Evolutionary conservation across 371 early-diverging fungal species (phyloP), one percentile per base, ranked within the genome.

Genomic region (Homolaphlyctis polyrhiza): DNA sequence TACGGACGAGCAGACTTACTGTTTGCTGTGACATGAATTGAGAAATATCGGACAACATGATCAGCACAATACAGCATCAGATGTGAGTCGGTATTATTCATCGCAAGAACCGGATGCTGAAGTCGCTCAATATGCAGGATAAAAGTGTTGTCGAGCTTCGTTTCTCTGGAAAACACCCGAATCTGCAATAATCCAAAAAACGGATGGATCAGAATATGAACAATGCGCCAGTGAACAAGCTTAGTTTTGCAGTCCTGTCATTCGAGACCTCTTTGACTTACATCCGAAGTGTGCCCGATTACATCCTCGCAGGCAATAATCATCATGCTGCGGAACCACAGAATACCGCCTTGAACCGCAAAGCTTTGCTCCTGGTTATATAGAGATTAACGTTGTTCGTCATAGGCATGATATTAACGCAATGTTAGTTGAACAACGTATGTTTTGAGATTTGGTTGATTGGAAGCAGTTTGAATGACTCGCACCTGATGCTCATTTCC

Each of bases 321-420:
- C 29, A 94, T 63, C 23, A 89, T 76, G 58, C 86, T 77, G 49
- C 83, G 87, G 67, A 80, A 89, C 94, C 94, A 94, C 1, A 83
- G 81, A 52, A 92, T 72, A 5, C 92, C 91, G 23, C 91, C 91
- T 25, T 45, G 52, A 78, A 81, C 86, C 14, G 77, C 35, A 66
- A 94, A 90, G 21, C 84, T 82, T 67, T 90, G 86, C 68, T 94
- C 94, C 66, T 80, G 43, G 0, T 21, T 21, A 27, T 8, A 35
- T 28, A 32, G 1, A 39, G 39, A 18, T 8, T 39, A 8, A 39
- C 11, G 39, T 18, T 11, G 39, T 11, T 8, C 8, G 39, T 18
- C 11, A 39, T 18, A 39, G 8, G 39, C 39, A 39, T 8, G 11
- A 8, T 39, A 18, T 39, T 18, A 39, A 39, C 8, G 11, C 39